Evolutionary conservation across 23 red algal species (phyloP), one percentile per base, ranked within the genome.

Genomic region (Cyanidioschyzon merolae): DNA sequence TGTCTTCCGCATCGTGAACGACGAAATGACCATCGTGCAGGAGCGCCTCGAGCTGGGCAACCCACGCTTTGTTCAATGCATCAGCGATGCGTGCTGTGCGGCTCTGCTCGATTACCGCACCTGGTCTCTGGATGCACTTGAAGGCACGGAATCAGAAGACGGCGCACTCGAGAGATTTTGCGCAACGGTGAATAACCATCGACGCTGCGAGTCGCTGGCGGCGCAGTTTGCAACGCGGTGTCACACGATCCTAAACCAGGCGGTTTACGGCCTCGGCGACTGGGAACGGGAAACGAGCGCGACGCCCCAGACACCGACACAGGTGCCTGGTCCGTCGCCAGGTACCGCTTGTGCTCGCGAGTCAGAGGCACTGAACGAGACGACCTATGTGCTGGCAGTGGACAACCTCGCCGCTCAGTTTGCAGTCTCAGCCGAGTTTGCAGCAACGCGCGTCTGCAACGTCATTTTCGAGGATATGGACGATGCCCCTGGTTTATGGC

Each of bases 1-100:
- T 81, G 45, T 81, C 2, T 81, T 81, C 68, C 78, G 78, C 26
- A 81, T 81, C 41, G 50, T 81, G 2, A 81, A 81, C 41, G 78
- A 81, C n/a, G 58, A 81, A 40, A 38, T 81, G 18, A 41, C 78
- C 1, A 81, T 81, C 68, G 78, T 81, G 59, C 45, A 17, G 1
- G 78, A 81, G 68, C 78, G 59, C 59, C 41, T 50, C 38, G 37
- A 81, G 59, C 78, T 40, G 38, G 45, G 78, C 0, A 81, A 58
- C 68, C 57, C 59, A 30, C 38, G 24, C 18, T 81, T 81, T 39
- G 78, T 81, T 34, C 3, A 39, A 26, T 41, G 68, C 39, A 58
- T 81, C 3, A 59, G 45, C 68, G 78, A 81, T 67, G 78, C 78
- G 18, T 81, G 78, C 59, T 50, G 45, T 40, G 78, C 59, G 16